Base-by-base conservation (phyloP, 164 flowering plant species). In the Taxillus chinensis region DNA sequence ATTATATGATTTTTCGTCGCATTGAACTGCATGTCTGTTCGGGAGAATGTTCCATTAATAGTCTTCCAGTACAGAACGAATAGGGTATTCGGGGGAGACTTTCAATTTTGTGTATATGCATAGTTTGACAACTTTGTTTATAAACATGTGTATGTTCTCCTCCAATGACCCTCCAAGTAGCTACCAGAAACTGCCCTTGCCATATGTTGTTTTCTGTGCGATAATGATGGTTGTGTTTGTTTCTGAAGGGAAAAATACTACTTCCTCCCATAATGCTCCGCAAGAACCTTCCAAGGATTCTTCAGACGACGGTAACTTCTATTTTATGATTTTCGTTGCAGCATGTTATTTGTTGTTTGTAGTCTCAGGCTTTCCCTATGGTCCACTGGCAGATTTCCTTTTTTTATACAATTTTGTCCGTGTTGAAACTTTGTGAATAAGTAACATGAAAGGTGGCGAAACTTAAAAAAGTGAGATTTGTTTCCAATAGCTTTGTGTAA, bases 271-370 rank as follows among this genome's bases (percentile, higher is more conserved):
- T 45, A 64, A 55, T 59, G 59, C 39, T 49, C n/a, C n/a, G 43
- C 57, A 54, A 54, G 39, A 54, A 12, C 62, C 66, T 10, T 8
- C 15, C 37, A 67, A 73, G 45, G 71, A 42, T 13, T 62, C 64
- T 51, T 73, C 64, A 39, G 75, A 72, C 63, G 77, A 79, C 60
- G 81, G 78, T 79, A 59, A 1, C 13, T 69, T 5, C 51, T 48
- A 8, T 48, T 8, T 3, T 7, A 48, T 7, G 13, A 48, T 48
- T 48, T 48, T 8, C 3, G 13, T 48, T 48, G 46, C 10, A 1
- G 46, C 10, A 6, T 1, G 45, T 50, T 27, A 10, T 39, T 60
- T 45, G 10, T n/a, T 13, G 9, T 7, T 4, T 52, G 6, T 52
- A n/a, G 14, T 51, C 55, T 51, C 12, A 5, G 55, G n/a, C n/a